A percentile compares a stretch with the other conserved stretches of the same genome.
Conservation (phyloP, 805 yeast genomes). For the Metschnikowia corniflorae region DNA sequence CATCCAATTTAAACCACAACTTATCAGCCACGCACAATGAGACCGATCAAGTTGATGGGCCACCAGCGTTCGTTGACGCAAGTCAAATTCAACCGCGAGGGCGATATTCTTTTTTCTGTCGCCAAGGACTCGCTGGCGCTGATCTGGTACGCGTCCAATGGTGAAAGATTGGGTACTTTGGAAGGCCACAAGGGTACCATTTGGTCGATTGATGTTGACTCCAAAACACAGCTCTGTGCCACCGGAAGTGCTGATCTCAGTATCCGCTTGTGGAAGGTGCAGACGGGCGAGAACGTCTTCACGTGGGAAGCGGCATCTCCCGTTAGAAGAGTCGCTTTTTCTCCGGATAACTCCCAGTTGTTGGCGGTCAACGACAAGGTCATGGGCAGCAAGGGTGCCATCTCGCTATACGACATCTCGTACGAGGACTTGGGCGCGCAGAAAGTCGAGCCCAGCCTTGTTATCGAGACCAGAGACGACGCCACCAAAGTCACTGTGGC, state of each 20-base stretch:
- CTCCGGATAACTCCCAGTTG: slow-evolving; percentile 64
- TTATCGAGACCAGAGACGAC: slow-evolving; percentile 55
- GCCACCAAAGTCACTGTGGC: slow-evolving; percentile 73
- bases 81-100: slow-evolving; percentile 92
- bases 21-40: slow-evolving; percentile 24
- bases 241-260: slow-evolving; percentile 92
- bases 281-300: slow-evolving; percentile 70
- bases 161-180: slow-evolving; percentile 94
- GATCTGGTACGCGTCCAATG: slow-evolving; percentile 92
- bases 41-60: slow-evolving; percentile 70
- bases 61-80: slow-evolving; percentile 98
- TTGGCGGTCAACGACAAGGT: slow-evolving; percentile 85
- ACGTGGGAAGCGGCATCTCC: slow-evolving; percentile 78
- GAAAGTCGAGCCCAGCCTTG: slow-evolving; percentile 52
- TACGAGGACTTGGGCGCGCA: slow-evolving; percentile 44
- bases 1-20: background rate
- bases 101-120: slow-evolving; percentile 87
- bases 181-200: slow-evolving; percentile 85
- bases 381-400: slow-evolving; percentile 83
- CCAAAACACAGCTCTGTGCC: slow-evolving; percentile 60
- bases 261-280: slow-evolving; percentile 79
- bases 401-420: slow-evolving; percentile 63
- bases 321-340: slow-evolving; percentile 86
- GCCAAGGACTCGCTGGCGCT: slow-evolving; percentile 89
- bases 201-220: slow-evolving; percentile 88